A percentile compares a stretch with the other conserved stretches of the same genome.
phyloP scores from a whole-genome alignment of 2,329 filamentous ascomycete species.

The Ophiostoma angusticollis region DNA sequence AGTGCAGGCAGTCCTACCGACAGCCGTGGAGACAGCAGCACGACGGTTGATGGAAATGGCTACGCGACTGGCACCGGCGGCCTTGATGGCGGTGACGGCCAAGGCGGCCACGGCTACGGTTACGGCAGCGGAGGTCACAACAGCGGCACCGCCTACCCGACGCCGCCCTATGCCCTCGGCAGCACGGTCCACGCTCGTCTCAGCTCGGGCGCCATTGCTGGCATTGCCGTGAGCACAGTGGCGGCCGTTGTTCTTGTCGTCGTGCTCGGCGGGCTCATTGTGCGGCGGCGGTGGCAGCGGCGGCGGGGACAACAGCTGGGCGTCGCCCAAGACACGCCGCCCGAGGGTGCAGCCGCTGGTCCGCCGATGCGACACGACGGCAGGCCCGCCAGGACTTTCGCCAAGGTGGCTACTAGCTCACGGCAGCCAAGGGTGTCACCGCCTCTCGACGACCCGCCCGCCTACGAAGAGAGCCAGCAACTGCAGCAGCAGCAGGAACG shows the following conservation, averaged over 20 bases:
- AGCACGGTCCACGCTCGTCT: not conserved
- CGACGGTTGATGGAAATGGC: too few relatives aligned
- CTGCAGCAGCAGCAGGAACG: not conserved
- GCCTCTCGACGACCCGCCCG: constrained; percentile 6
- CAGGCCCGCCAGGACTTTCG: not conserved
- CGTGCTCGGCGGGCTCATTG: constrained; percentile 3
- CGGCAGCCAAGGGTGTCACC: not conserved
- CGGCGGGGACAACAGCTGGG: not conserved
- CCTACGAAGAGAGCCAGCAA: constrained; percentile 6
- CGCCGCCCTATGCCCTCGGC: too few relatives aligned
- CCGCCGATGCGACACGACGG: not conserved
- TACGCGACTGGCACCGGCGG: too few relatives aligned
- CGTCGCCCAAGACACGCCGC: not conserved
- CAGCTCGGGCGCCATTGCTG: constrained; percentile 2
- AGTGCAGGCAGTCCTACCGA: too few relatives aligned
- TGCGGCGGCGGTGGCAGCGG: not conserved
- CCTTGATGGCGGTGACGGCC: not conserved
- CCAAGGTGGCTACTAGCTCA: constrained; percentile 1
- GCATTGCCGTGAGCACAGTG: constrained; percentile 5
- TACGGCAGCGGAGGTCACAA: not conserved
- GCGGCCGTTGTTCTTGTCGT: not conserved
- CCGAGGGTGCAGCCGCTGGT: too few relatives aligned
- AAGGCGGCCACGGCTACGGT: not conserved
- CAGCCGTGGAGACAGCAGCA: too few relatives aligned
- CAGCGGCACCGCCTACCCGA: too few relatives aligned